These are phyloP conservation scores for Arachis hypogaea DNA, from an alignment of 306 rosid genomes.

Conservation along the genomic window DNA sequence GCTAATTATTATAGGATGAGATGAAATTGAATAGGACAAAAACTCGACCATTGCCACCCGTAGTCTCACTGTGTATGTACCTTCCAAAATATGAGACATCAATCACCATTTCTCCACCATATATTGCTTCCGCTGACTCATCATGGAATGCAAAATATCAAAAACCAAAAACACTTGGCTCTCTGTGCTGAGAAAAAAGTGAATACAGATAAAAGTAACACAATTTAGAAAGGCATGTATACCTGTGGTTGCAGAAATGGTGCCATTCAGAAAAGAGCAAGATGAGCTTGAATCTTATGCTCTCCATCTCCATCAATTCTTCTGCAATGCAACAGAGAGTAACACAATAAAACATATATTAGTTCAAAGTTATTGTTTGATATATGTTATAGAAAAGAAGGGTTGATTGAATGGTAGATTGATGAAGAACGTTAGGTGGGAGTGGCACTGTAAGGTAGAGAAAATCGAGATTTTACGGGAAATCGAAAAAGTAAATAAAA, in stretches of 20 bases:
- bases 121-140: conserved; percentile 50
- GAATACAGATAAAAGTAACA: background rate
- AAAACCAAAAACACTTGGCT: too few relatives aligned
- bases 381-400: background rate
- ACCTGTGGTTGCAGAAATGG: conserved; percentile 81
- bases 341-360: background rate
- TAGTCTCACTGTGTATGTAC: conserved; percentile 58
- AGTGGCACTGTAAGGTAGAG: background rate
- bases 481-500: too few relatives aligned
- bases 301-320: background rate
- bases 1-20: too few relatives aligned
- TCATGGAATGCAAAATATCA: background rate
- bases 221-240: conserved; percentile 7
- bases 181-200: too few relatives aligned
- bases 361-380: background rate
- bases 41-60: too few relatives aligned
- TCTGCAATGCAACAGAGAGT: background rate
- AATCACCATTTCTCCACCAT: conserved; percentile 69
- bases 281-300: background rate
- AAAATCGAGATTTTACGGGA: too few relatives aligned
- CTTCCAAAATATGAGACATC: conserved; percentile 70
- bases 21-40: too few relatives aligned
- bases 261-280: conserved; percentile 40
- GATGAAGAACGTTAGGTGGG: conserved; percentile 30
- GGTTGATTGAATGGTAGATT: background rate